A percentile compares a stretch with the other conserved stretches of the same genome.
Evolutionary conservation across 495 filamentous ascomycete species (phyloP).

Genomic region (Elasticomyces elasticus): DNA sequence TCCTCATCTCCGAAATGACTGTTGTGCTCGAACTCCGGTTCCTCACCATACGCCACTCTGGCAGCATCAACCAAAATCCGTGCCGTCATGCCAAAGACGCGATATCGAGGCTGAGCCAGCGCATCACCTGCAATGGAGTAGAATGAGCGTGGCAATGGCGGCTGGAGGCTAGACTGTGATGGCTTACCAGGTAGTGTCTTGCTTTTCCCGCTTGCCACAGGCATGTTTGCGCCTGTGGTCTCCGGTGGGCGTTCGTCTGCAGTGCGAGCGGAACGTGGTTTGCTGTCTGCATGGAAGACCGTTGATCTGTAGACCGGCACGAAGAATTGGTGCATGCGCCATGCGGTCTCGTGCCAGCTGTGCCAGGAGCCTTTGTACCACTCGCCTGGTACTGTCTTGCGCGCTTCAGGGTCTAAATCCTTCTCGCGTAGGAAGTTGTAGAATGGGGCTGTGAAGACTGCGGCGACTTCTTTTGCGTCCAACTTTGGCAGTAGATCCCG

Average conservation of each 20-base stretch:
- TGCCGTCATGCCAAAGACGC: constrained; percentile 89
- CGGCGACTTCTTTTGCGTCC: constrained; percentile 77
- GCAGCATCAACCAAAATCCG: constrained; percentile 79
- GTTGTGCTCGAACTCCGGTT: constrained; percentile 80
- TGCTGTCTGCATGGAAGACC: constrained; percentile 39
- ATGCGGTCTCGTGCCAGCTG: constrained; percentile 49
- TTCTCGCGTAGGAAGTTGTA: constrained; percentile 52
- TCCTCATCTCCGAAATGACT: constrained; percentile 69
- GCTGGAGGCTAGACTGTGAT: constrained; percentile 12
- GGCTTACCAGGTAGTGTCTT: constrained; percentile 1
- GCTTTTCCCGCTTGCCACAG: background rate
- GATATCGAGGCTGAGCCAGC: constrained; percentile 44
- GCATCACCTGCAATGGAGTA: constrained; percentile 27
- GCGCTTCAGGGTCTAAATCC: constrained; percentile 36
- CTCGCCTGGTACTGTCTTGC: constrained; percentile 37
- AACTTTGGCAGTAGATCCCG: constrained; percentile 64
- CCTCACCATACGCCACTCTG: constrained; percentile 64
- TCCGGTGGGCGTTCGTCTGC: background rate
- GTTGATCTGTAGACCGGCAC: constrained; percentile 57
- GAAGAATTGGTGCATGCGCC: constrained; percentile 84
- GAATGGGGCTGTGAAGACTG: constrained; percentile 81
- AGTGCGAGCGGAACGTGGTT: background rate
- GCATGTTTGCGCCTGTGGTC: constrained; percentile 1
- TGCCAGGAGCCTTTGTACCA: constrained; percentile 57
- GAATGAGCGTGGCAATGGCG: constrained; percentile 13